These are phyloP conservation scores for Beauveria brongniartii DNA, from an alignment of 2,329 filamentous ascomycete genomes.

Conservation along the genomic window DNA sequence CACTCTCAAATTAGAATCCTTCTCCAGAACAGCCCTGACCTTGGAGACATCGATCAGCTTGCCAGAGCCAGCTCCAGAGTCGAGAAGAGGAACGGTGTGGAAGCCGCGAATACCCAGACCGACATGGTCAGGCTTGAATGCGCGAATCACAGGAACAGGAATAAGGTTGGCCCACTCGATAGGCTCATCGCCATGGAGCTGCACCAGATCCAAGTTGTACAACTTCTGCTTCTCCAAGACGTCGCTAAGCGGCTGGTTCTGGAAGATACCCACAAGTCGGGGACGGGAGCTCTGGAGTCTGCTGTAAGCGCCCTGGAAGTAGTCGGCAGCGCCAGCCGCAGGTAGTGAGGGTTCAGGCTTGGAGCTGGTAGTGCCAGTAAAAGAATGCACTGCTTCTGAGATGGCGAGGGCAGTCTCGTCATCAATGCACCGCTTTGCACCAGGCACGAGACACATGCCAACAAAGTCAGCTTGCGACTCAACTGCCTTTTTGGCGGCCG, in stretches of 20 bases:
- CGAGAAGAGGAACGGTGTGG: constrained; percentile 75
- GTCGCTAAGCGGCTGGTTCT: constrained; percentile 78
- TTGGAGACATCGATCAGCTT: constrained; percentile 63
- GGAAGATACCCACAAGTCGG: constrained; percentile 87
- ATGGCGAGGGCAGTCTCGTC: constrained; percentile 74
- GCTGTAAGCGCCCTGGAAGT: constrained; percentile 53
- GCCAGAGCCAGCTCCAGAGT: constrained; percentile 80
- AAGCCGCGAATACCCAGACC: constrained; percentile 68
- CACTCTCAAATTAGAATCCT: constrained; percentile 63
- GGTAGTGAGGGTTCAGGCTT: constrained; percentile 20
- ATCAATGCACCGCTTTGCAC: constrained; percentile 70
- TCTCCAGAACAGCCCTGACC: constrained; percentile 58
- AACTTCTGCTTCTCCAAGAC: constrained; percentile 69
- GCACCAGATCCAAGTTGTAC: constrained; percentile 77
- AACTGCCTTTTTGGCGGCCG: constrained; percentile 72
- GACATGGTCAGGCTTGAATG: constrained; percentile 70
- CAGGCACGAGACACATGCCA: constrained; percentile 83
- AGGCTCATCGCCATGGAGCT: constrained; percentile 87
- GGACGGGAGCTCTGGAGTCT: constrained; percentile 51
- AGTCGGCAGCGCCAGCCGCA: constrained; percentile 48
- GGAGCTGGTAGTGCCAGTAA: constrained; percentile 37
- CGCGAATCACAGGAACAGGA: constrained; percentile 82
- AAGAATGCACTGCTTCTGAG: constrained; percentile 68
- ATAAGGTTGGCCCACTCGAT: constrained; percentile 86
- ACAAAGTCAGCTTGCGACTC: constrained; percentile 85